phyloP scores from a whole-genome alignment of 352 stramenopile species.

The Globisporangium yorkense region DNA sequence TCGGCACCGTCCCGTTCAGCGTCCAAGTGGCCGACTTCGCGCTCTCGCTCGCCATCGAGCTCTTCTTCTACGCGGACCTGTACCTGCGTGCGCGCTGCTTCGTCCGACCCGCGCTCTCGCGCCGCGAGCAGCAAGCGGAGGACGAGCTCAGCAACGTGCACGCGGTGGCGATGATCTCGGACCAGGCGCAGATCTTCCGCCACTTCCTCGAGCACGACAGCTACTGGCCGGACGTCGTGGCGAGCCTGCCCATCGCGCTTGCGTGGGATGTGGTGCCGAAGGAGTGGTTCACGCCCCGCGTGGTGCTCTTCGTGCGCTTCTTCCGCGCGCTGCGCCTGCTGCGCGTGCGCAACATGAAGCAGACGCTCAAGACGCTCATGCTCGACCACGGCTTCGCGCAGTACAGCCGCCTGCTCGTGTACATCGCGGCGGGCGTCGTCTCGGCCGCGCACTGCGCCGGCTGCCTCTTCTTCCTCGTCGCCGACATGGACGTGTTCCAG shows the following conservation, averaged over 20 bases:
- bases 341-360: constrained; percentile 34
- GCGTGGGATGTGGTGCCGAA: constrained; percentile 60
- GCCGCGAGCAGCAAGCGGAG: constrained; percentile 9
- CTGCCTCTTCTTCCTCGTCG: constrained; percentile 54
- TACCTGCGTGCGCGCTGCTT: constrained; percentile 40
- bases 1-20: constrained; percentile 25
- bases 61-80: constrained; percentile 57
- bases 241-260: constrained; percentile 34
- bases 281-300: constrained; percentile 17
- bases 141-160: constrained; percentile 13
- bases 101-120: constrained; percentile 19
- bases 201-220: constrained; percentile 41
- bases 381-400: constrained; percentile 34
- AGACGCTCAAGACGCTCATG: constrained; percentile 23
- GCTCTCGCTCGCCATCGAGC: constrained; percentile 28
- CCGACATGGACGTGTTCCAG: constrained; percentile 33
- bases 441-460: constrained; percentile 36
- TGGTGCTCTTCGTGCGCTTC: constrained; percentile 25
- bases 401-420: constrained; percentile 37
- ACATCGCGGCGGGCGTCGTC: constrained; percentile 40
- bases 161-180: constrained; percentile 10
- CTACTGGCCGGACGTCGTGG: constrained; percentile 25
- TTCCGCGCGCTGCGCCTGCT: constrained; percentile 44
- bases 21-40: constrained; percentile 36
- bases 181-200: constrained; percentile 19